Evolutionary conservation across 2,329 filamentous ascomycete genomes (phyloP).

Genomic region (Diplodia intermedia): DNA sequence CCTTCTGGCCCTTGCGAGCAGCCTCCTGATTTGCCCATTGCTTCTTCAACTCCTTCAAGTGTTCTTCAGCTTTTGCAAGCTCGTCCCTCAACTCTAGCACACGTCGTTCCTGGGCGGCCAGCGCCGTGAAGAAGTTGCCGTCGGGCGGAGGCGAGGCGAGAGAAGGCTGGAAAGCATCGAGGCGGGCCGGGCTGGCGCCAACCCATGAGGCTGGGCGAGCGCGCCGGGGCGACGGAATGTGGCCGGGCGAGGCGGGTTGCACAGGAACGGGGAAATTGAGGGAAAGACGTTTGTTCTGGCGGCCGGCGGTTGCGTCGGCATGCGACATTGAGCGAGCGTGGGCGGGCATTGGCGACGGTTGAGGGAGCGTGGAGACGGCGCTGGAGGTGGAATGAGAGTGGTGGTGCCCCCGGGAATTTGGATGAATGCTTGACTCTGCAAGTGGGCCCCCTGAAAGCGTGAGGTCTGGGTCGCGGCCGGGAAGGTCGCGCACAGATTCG

Average conservation of each 20-base stretch:
- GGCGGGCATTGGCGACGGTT: slow-evolving; percentile 35
- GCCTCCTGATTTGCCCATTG: slow-evolving; percentile 82
- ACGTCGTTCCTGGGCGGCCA: slow-evolving; percentile 88
- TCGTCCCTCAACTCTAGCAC: slow-evolving; percentile 93
- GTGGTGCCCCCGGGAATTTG: slow-evolving; percentile 23
- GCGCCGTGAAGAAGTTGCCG: slow-evolving; percentile 75
- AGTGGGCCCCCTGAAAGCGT: slow-evolving; percentile 27
- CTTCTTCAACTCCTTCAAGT: slow-evolving; percentile 78
- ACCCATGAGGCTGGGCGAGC: slow-evolving; percentile 51
- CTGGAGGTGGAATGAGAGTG: slow-evolving; percentile 31
- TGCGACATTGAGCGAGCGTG: slow-evolving; percentile 47
- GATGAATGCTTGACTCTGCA: slow-evolving; percentile 17
- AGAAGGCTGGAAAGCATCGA: slow-evolving; percentile 36
- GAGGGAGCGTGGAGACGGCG: slow-evolving; percentile 36
- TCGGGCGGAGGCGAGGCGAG: slow-evolving; percentile 37
- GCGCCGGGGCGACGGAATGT: slow-evolving; percentile 43
- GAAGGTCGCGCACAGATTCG: slow-evolving; percentile 12
- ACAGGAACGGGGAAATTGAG: slow-evolving; percentile 57
- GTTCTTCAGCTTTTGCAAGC: slow-evolving; percentile 78
- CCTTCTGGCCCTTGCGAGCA: slow-evolving; percentile 69
- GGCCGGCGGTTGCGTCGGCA: slow-evolving; percentile 42
- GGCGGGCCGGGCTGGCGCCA: slow-evolving; percentile 41
- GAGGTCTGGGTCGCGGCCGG: slow-evolving; percentile 18
- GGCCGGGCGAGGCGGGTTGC: slow-evolving; percentile 38
- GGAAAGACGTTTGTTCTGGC: slow-evolving; percentile 55